These are phyloP conservation scores for Glarea lozoyensis DNA, from an alignment of 495 filamentous ascomycete genomes.

Conservation along the genomic window DNA sequence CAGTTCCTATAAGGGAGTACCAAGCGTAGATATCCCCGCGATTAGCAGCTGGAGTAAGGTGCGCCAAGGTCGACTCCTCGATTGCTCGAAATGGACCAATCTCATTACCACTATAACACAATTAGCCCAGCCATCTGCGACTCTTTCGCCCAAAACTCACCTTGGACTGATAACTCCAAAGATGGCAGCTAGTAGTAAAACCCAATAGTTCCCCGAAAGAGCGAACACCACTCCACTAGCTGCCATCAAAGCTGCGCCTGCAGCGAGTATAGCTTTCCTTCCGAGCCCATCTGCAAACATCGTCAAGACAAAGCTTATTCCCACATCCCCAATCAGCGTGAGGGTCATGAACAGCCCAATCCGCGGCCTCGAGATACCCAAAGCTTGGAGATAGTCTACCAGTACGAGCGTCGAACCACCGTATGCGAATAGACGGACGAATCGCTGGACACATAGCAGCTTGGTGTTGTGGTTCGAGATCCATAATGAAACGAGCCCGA, in stretches of 20 bases:
- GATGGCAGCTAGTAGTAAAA: conserved; percentile 62
- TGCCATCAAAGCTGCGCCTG: conserved; percentile 62
- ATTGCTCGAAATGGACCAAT: conserved; percentile 77
- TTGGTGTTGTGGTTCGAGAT: conserved; percentile 49
- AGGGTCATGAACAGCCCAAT: conserved; percentile 86
- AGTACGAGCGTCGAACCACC: conserved; percentile 68
- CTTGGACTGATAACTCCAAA: conserved; percentile 74
- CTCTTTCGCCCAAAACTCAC: conserved; percentile 4
- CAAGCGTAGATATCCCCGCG: conserved; percentile 74
- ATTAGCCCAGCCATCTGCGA: conserved; percentile 5
- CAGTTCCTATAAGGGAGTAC: conserved; percentile 62
- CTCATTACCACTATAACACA: conserved; percentile 52
- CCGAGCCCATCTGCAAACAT: conserved; percentile 68
- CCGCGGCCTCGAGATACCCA: conserved; percentile 57
- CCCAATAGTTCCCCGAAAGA: conserved; percentile 60
- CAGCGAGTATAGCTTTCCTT: conserved; percentile 55
- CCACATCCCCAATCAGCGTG: conserved; percentile 70
- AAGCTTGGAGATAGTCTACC: conserved; percentile 56
- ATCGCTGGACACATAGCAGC: conserved; percentile 64
- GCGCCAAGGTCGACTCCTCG: conserved; percentile 75
- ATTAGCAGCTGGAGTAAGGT: conserved; percentile 51
- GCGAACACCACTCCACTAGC: conserved; percentile 62
- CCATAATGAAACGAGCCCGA: conserved; percentile 40
- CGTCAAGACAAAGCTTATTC: conserved; percentile 68
- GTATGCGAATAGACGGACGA: conserved; percentile 74